Evolutionary conservation across 2,329 filamentous ascomycete genomes (phyloP), one percentile per base, ranked within the genome.

Genomic region (Pseudogymnoascus sp.): DNA sequence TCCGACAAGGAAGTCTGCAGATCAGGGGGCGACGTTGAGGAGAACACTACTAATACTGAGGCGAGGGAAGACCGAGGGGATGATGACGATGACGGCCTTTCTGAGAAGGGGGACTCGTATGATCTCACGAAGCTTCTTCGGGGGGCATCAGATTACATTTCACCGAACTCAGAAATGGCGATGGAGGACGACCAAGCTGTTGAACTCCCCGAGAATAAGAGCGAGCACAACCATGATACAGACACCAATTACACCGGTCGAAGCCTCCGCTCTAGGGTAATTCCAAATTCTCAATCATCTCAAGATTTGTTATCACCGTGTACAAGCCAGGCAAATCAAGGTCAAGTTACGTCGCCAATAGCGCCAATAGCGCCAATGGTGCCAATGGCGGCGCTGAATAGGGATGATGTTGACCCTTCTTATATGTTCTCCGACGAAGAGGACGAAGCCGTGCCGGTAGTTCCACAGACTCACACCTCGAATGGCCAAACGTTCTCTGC

Each of bases 381-480:
- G 3, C 58, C 55, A 60, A 34, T 23, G n/a, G 38, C 38, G 28
- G 19, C 15, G 4, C 61, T 62, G 35, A 26, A 21, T 18, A 63
- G 64, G 21, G 68, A 67, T 45, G 28, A 21, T 9, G 30, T 68
- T 33, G 65, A 69, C 58, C 63, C 67, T 8, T 63, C 64, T 18
- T 70, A 70, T 59, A 65, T 61, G 10, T 74, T 74, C 60, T 75
- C 73, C 0, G 73, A 75, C 59, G 73, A 75, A 7, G 72, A 75
- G 13, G 65, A 68, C 26, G 62, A 64, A 10, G 38, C 28, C n/a
- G 34, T 18, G 18, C 26, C 34, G 13, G 15, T 61, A 37, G 33
- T 56, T 12, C 45, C 57, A 57, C 33, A 8, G 33, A 45, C 48
- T 26, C 28, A 26, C 38, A 1, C 45, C 9, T 5, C 26, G 26